A percentile compares a stretch with the other conserved stretches of the same genome.
Conservation (phyloP, 108 stramenopile genomes). For the Bacterosira constricta region DNA sequence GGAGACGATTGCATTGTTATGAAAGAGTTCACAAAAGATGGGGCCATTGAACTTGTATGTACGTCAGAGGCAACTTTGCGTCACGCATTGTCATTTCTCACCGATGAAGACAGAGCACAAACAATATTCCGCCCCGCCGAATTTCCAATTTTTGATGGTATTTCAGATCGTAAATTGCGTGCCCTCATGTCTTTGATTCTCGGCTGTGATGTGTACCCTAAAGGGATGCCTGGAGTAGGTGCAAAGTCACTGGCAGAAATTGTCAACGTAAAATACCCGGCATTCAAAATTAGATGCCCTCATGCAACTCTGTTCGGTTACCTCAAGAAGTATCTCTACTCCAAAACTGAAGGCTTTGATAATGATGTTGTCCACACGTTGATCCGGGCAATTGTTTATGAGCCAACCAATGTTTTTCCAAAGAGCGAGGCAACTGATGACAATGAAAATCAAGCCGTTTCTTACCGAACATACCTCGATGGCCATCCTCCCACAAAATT, state of each 20-base stretch:
- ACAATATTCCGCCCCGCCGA: no score
- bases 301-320: constrained; percentile 3
- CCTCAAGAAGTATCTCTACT: constrained; percentile 15
- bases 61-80: neutral
- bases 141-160: constrained; percentile 23
- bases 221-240: constrained; percentile 10
- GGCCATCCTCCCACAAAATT: neutral
- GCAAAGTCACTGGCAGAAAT: neutral
- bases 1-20: constrained; percentile 23
- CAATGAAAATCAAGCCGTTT: no score
- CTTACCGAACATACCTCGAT: neutral
- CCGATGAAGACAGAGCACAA: neutral
- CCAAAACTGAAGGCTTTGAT: no score
- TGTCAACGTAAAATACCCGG: neutral
- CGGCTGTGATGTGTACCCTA: constrained; percentile 26
- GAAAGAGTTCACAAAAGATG: constrained; percentile 14
- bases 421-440: no score
- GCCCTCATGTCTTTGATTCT: no score
- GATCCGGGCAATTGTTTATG: neutral
- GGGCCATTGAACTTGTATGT: constrained; percentile 5
- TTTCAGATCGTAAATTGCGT: neutral
- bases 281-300: neutral
- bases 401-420: constrained; percentile 10
- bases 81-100: neutral
- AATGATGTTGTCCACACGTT: no score